Percentiles rank a stretch among this genome's conserved stretches.
Evolutionary conservation across 441 rosid species (phyloP).

Genomic region (Euphorbia schlechtendalii): DNA sequence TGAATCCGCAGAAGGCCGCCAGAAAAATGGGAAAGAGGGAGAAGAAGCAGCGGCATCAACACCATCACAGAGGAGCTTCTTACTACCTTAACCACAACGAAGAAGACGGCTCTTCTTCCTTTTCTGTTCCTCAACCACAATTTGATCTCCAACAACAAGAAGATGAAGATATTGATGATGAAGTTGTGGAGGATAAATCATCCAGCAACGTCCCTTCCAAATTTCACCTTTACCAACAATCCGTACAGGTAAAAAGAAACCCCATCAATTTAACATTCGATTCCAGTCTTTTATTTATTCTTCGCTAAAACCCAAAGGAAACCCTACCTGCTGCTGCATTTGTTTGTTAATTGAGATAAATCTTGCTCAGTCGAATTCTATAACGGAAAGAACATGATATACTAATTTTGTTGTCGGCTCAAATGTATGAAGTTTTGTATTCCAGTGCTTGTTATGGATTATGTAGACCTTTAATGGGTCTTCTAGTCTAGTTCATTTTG

Average conservation of each 20-base stretch:
- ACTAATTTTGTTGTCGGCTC: no score
- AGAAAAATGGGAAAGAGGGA: constrained; percentile 57
- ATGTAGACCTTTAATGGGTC: no score
- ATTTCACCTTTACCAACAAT: constrained; percentile 70
- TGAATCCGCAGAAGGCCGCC: no score
- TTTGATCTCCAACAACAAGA: constrained; percentile 25
- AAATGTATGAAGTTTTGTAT: no score
- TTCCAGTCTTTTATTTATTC: constrained; percentile 1
- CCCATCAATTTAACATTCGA: background rate
- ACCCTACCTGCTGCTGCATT: background rate
- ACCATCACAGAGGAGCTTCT: constrained; percentile 36
- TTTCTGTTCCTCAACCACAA: constrained; percentile 24
- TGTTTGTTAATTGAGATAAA: background rate
- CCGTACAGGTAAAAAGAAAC: constrained; percentile 43
- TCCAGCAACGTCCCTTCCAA: constrained; percentile 50
- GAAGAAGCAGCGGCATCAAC: constrained; percentile 53
- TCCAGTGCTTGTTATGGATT: no score
- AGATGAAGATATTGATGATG: constrained; percentile 15
- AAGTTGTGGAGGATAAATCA: constrained; percentile 23
- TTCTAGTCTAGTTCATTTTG: no score
- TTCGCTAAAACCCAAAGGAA: no score
- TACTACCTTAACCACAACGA: constrained; percentile 25
- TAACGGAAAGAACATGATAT: no score
- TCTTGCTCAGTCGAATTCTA: no score
- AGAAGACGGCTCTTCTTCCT: constrained; percentile 25